Evolutionary conservation across 306 rosid genomes (phyloP), one percentile per base, ranked within the genome.

Genomic region (Lathyrus tuberosus): DNA sequence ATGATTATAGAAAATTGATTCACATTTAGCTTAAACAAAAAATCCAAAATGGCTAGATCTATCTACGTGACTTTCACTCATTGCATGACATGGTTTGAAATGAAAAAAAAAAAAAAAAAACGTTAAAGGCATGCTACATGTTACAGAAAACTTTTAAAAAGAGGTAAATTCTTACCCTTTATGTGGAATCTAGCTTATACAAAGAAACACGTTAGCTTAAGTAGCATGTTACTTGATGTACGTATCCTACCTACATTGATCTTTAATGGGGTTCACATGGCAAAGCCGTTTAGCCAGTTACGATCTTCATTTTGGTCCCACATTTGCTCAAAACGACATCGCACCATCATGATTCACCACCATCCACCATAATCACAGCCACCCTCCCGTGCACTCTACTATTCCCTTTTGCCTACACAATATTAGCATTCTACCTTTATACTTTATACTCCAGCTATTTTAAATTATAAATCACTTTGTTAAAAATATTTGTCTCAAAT

Each of bases 161-260:
- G 22, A 16, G 13, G 26, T 7, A 6, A 48, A 0, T 6, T 1
- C 11, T 17, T 16, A 8, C 5, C 10, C 11, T 49, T 8, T 49
- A 15, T 7, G 40, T 35, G 40, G 40, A 35, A 48, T 48, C 20
- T 47, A 52, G 31, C 31, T 18, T 52, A 20, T 52, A 18, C 8
- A 52, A 52, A 52, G n/a, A 52, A 52, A 52, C 59, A 52, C 59
- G 58, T 52, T 52, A 52, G 59, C 59, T 52, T 52, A 10, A 52
- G 59, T 52, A 22, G 31, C 60, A 53, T 53, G 60, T 20, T 53
- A 53, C 60, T 49, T 49, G n/a, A 3, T 10, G 13, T 22, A 4
- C 16, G 7, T 6, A n/a, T 46, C 52, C 18, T 44, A 13, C 52
- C 18, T 44, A 13, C 4, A 44, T 14, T 13, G 0, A 14, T 13